Conservation (phyloP, 2,329 filamentous ascomycete species). For the Verticillium longisporum region DNA sequence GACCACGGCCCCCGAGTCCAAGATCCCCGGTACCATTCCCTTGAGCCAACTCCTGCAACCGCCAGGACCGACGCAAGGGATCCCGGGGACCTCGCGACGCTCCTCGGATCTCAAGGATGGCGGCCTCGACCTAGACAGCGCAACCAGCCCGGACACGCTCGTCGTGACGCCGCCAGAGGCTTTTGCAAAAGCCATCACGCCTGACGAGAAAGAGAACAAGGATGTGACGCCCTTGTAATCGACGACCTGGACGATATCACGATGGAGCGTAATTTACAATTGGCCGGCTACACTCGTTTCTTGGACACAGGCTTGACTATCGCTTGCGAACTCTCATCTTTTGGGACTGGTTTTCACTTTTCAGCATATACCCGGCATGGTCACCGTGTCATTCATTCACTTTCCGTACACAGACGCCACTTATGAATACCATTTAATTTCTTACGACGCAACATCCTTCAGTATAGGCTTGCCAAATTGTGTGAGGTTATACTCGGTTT, state of each 20-base stretch:
- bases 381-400: not conserved
- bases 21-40: not conserved
- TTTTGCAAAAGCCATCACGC: not conserved
- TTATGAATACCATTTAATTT: not conserved
- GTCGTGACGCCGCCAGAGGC: slow-evolving; percentile 7
- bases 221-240: not conserved
- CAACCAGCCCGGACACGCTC: slow-evolving; percentile 8
- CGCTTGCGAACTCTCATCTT: not conserved
- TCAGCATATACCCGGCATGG: not conserved
- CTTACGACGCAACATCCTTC: no score
- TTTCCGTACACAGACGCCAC: not conserved
- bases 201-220: not conserved
- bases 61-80: not conserved
- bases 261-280: not conserved
- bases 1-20: not conserved
- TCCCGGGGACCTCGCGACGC: not conserved
- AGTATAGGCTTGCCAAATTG: no score
- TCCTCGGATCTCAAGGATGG: not conserved
- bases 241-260: no score
- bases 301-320: not conserved
- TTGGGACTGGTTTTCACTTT: not conserved
- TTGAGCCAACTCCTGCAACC: not conserved
- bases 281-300: not conserved
- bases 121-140: slow-evolving; percentile 7
- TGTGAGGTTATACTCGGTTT: no score